Evolutionary conservation across 805 yeast species (phyloP), one percentile per base, ranked within the genome.

Genomic region (Cyberlindnera samutprakarnensis): DNA sequence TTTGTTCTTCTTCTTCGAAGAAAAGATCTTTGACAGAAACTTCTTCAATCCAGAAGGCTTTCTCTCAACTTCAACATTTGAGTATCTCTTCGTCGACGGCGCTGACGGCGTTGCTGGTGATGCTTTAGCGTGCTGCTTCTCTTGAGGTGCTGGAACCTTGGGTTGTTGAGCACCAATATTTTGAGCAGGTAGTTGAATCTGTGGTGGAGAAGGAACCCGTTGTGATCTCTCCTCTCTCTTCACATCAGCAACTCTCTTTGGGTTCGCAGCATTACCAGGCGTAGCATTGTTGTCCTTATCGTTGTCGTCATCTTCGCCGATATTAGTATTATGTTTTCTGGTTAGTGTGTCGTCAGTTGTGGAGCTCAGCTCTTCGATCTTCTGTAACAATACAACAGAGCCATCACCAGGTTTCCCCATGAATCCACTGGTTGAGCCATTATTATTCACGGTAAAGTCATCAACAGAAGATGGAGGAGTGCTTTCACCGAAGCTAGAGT

Each of bases 391-490:
- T 3, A 25, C n/a, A n/a, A n/a, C n/a, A n/a, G n/a, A n/a, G n/a
- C n/a, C n/a, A n/a, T n/a, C n/a, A n/a, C n/a, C n/a, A n/a, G n/a
- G n/a, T n/a, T n/a, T n/a, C n/a, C n/a, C n/a, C n/a, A n/a, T n/a
- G n/a, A n/a, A n/a, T n/a, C n/a, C n/a, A n/a, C n/a, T n/a, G n/a
- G n/a, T n/a, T n/a, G n/a, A n/a, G n/a, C n/a, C n/a, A n/a, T n/a
- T n/a, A 41, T 24, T 19, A 10, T 19, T 19, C 10, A 10, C 10
- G 1, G 44, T 40, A 4, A 51, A 31, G 25, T 51, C 56, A 28
- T 51, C 56, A 16, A 49, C 42, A 7, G 54, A 49, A 1, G 54
- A 49, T 14, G 56, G 45, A 6, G 56, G 56, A 6, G 56, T 47
- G 16, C 44, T 45, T 15, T 51, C 56, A 31, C 38, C 35, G 10